Base-by-base conservation (phyloP, 352 stramenopile species). In the Globisporangium spiculum region DNA sequence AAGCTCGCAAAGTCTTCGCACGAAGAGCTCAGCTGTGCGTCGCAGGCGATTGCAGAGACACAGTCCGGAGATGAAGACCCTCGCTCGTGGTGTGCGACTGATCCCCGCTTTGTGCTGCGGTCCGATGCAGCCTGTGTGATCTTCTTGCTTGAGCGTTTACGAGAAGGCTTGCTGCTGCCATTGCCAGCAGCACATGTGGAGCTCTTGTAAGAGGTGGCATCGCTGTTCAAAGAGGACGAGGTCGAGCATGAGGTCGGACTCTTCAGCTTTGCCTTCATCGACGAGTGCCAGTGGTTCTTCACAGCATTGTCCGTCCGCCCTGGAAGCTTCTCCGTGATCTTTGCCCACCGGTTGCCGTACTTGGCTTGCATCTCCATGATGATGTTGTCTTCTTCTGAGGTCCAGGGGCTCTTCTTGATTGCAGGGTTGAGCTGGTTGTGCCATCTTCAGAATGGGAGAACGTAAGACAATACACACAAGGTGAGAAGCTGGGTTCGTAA, bases 201-300 rank as follows among this genome's bases (percentile, higher is more conserved):
- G 16, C 26, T 64, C 50, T 30, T 52, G 18, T 5, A 27, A 12
- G 50, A 3, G 12, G 36, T 4, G 0, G 36, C 55, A 3, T 62
- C 52, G 36, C 22, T 38, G 27, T 34, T 26, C 3, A 27, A 56
- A 27, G 61, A n/a, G 10, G 44, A 41, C 18, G 26, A 5, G 41
- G 41, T 48, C 48, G 58, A 57, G 0, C 54, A 38, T 20, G 50
- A 18, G 30, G 60, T 16, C 16, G 61, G 56, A 16, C 56, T 66
- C 70, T 89, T 90, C 5, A 78, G 64, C 34, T 80, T 77, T 0
- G 75, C 58, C 69, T 94, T 92, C 70, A 96, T 80, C 24, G 88
- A 95, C 24, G 88, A 94, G 52, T 98, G 86, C 93, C 94, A 99
- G 48, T 97, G 90, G 73, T 99, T 99, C 79, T 99, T 99, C 56